Percentiles rank a stretch among this genome's conserved stretches.
phyloP scores from a whole-genome alignment of 257 asterid genomes.

The Jacaranda mimosifolia region DNA sequence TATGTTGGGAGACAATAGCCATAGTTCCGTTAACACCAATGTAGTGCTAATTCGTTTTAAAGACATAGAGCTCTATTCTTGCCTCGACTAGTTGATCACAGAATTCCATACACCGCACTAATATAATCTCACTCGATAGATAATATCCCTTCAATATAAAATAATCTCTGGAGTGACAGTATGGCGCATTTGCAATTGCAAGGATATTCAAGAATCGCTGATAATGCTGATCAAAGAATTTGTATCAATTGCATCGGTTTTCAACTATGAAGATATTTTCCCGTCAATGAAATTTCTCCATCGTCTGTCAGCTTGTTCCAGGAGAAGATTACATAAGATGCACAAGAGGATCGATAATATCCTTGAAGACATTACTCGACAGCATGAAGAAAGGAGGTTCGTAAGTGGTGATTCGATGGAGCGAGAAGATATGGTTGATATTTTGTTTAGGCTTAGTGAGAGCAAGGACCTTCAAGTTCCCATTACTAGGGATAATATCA shows the following conservation, averaged over 20 bases:
- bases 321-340: conserved; percentile 34
- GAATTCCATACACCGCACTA: too few species aligned
- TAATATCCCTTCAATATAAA: too few species aligned
- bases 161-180: too few species aligned
- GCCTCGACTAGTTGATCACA: too few species aligned
- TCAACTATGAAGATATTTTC: conserved; percentile 41
- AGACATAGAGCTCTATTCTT: too few species aligned
- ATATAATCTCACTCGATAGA: too few species aligned
- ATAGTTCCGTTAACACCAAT: too few species aligned
- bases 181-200: conserved; percentile 21
- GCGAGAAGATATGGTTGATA: too few species aligned
- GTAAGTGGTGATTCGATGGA: too few species aligned
- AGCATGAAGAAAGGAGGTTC: background rate
- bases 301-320: conserved; percentile 34
- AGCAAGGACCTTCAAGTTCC: conserved; percentile 19
- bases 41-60: too few species aligned
- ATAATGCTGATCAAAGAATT: conserved; percentile 34
- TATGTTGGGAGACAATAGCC: too few species aligned
- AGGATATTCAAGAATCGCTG: conserved; percentile 34
- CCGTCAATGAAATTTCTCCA: conserved; percentile 40
- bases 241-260: conserved; percentile 31
- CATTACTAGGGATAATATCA: conserved; percentile 41
- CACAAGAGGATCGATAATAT: conserved; percentile 31
- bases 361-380: conserved; percentile 40
- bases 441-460: too few species aligned